Conservation (phyloP, 495 filamentous ascomycete species). For the Xeromyces bisporus region DNA sequence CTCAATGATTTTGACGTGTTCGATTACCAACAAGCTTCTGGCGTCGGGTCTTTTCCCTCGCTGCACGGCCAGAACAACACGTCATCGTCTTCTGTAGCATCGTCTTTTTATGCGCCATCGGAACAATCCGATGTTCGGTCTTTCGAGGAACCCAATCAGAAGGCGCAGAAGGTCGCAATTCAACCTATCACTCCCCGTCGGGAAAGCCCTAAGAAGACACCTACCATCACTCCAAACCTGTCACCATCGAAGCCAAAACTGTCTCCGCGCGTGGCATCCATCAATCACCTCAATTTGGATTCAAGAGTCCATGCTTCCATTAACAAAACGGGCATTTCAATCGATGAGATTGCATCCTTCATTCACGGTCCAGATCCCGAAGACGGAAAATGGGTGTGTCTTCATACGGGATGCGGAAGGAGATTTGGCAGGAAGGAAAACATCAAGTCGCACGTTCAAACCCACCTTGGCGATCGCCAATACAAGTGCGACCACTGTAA, state of each 20-base stretch:
- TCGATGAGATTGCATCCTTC: conserved; percentile 71
- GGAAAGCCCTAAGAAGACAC: conserved; percentile 5
- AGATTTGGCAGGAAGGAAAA: conserved; percentile 90
- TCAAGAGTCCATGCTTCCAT: conserved; percentile 33
- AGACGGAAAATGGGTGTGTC: conserved; percentile 69
- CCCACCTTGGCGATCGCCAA: conserved; percentile 87
- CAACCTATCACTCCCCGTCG: conserved; percentile 12
- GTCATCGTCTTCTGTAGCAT: conserved; percentile 22
- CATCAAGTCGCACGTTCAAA: conserved; percentile 94
- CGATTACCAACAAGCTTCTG: conserved; percentile 16
- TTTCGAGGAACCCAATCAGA: conserved; percentile 12
- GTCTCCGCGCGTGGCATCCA: conserved; percentile 22
- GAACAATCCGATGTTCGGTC: conserved; percentile 30
- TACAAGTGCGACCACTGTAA: conserved; percentile 76
- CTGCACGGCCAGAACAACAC: conserved; percentile 9
- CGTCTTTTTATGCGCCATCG: conserved; percentile 30
- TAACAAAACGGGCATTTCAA: conserved; percentile 61
- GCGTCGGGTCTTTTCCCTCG: conserved; percentile 10
- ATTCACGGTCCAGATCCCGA: conserved; percentile 63
- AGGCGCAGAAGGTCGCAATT: conserved; percentile 16
- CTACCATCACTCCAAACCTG: conserved; percentile 7
- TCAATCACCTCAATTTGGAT: conserved; percentile 31
- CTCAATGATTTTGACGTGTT: conserved; percentile 16
- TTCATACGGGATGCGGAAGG: conserved; percentile 64
- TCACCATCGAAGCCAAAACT: conserved; percentile 17